A percentile compares a stretch with the other conserved stretches of the same genome.
These are phyloP conservation scores for Starmerella tilneyi DNA, from an alignment of 805 yeast genomes.

Conservation along the genomic window DNA sequence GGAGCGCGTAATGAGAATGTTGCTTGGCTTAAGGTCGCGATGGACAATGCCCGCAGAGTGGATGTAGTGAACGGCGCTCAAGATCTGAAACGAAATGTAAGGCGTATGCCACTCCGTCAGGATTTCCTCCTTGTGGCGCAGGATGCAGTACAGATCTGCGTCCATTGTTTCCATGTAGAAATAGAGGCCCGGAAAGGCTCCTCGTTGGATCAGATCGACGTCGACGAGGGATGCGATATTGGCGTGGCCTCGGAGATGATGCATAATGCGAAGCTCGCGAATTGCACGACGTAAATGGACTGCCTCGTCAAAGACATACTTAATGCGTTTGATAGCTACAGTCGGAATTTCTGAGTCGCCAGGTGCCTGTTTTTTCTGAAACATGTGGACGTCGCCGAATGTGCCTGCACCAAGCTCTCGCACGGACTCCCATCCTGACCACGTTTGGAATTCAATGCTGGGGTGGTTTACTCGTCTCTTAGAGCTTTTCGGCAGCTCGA, in stretches of 20 bases:
- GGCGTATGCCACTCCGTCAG: constrained; percentile 78
- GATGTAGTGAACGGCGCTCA: constrained; percentile 78
- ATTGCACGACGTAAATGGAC: constrained; percentile 67
- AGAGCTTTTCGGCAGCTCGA: not conserved
- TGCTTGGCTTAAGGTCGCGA: constrained; percentile 87
- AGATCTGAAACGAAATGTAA: constrained; percentile 64
- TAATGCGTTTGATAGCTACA: constrained; percentile 68
- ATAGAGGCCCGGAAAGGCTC: constrained; percentile 76
- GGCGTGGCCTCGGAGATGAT: constrained; percentile 73
- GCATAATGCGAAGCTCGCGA: constrained; percentile 72
- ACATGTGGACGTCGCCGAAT: constrained; percentile 26
- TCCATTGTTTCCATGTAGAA: constrained; percentile 81
- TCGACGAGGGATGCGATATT: constrained; percentile 69
- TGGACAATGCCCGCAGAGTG: constrained; percentile 90
- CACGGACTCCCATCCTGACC: constrained; percentile 19
- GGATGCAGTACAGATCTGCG: constrained; percentile 70
- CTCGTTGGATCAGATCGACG: constrained; percentile 53
- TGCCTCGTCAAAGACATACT: constrained; percentile 55
- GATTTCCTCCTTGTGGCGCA: constrained; percentile 46
- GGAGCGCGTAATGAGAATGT: constrained; percentile 61
- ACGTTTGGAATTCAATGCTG: constrained; percentile 13
- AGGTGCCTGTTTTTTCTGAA: constrained; percentile 1
- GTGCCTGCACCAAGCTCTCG: constrained; percentile 24
- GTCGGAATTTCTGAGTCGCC: not conserved
- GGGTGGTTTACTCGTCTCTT: not conserved